Evolutionary conservation across 2,329 filamentous ascomycete species (phyloP).

Genomic region (Scedosporium dehoogii): DNA sequence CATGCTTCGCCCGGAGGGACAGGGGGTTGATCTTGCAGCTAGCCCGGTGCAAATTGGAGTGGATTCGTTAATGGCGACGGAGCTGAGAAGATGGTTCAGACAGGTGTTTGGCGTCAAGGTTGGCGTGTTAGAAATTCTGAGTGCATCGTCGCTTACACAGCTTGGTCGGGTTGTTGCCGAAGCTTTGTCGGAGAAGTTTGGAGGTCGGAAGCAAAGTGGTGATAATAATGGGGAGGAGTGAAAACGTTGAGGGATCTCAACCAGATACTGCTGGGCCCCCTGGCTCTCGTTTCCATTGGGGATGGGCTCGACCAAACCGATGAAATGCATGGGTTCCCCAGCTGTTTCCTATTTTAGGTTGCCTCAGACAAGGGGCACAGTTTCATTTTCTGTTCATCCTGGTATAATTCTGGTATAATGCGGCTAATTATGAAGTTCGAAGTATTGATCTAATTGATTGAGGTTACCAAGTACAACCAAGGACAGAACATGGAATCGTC

Average conservation of each 20-base stretch:
- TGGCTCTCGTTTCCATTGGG: too few relatives aligned
- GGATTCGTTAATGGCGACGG: constrained; percentile 2
- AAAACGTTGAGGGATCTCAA: not conserved
- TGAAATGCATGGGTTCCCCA: too few relatives aligned
- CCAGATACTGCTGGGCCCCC: too few relatives aligned
- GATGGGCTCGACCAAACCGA: too few relatives aligned
- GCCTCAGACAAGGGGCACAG: too few relatives aligned
- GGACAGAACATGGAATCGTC: too few relatives aligned
- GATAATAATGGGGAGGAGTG: not conserved
- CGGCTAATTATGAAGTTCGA: too few relatives aligned
- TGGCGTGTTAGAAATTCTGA: not conserved
- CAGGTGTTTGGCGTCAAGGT: constrained; percentile 3
- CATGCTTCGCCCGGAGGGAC: not conserved
- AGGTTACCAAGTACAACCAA: too few relatives aligned
- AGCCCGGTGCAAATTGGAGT: not conserved
- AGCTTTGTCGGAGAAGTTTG: not conserved
- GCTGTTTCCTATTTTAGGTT: too few relatives aligned
- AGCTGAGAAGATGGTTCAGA: constrained; percentile 2
- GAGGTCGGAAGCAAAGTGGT: not conserved
- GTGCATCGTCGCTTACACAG: not conserved
- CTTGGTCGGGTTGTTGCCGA: not conserved
- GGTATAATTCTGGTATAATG: too few relatives aligned
- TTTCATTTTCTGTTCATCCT: too few relatives aligned
- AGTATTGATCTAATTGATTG: too few relatives aligned
- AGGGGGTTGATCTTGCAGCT: not conserved